Evolutionary conservation across 768 basidiomycete species (phyloP), one percentile per base, ranked within the genome.

Genomic region (Pisolithus marmoratus): DNA sequence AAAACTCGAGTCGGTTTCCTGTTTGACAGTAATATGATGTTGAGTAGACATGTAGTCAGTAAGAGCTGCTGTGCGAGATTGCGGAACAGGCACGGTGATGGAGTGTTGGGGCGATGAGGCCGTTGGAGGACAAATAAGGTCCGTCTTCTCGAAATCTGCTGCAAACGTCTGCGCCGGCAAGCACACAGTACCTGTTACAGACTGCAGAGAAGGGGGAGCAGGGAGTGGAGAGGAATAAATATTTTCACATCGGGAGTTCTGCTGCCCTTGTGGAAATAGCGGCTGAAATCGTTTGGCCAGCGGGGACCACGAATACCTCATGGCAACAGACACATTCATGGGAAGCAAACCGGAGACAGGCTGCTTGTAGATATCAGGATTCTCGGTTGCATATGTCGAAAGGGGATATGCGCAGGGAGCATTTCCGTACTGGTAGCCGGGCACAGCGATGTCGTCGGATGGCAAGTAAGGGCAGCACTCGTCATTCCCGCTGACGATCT

Each of bases 221-320:
- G 55, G 46, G 31, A 57, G 54, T 38, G 50, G 67, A 19, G 40
- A 15, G 17, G 57, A 8, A 44, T 60, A 65, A 53, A 51, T 62
- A 59, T 52, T 60, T 31, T 54, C 62, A 9, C 63, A 61, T 40
- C 55, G 65, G 20, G 59, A 63, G 4, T 57, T 49, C 51, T 65
- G 65, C 57, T 67, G 66, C 59, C 57, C 55, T 58, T 64, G 63
- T 31, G 66, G 55, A 68, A 60, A 70, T 58, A 66, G 57, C 68
- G 64, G 67, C 54, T 70, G 68, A 45, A 70, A 68, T 59, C 70
- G 68, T 59, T 70, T 68, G 1, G 56, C 48, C 29, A 67, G 62
- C 0, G 62, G 62, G 5, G 68, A 68, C 64, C 64, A 68, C 0
- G 62, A 51, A 36, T 70, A 70, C 2, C 57, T 58, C 66, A 70